These are phyloP conservation scores for Holtermannia corniformis DNA, from an alignment of 768 basidiomycete species.

Conservation along the genomic window DNA sequence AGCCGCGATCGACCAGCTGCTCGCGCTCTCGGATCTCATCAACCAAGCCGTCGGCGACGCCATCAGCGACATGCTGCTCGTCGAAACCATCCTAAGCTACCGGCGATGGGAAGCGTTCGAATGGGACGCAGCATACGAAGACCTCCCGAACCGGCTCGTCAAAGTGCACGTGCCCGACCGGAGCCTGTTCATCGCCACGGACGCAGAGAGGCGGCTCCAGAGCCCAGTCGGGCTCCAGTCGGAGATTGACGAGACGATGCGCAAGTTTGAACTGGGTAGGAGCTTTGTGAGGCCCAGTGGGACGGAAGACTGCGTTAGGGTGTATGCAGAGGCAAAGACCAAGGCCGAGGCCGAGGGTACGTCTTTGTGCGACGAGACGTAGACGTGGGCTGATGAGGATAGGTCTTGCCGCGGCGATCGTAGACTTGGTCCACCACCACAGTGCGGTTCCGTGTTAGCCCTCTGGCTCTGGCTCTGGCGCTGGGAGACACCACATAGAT, in stretches of 20 bases:
- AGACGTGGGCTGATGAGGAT: not conserved
- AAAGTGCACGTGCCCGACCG: slow-evolving; percentile 82
- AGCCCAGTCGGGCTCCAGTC: slow-evolving; percentile 69
- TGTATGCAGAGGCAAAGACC: slow-evolving; percentile 83
- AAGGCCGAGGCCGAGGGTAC: slow-evolving; percentile 72
- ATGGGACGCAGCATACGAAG: slow-evolving; percentile 89
- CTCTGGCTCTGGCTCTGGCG: too few relatives aligned
- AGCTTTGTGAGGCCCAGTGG: slow-evolving; percentile 94
- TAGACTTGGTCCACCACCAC: not conserved
- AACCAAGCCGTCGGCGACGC: slow-evolving; percentile 99
- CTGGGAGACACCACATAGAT: too few relatives aligned
- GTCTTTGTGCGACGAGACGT: slow-evolving; percentile 31
- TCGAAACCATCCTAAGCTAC: slow-evolving; percentile 83
- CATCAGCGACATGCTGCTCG: slow-evolving; percentile 87
- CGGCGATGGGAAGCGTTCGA: slow-evolving; percentile 68
- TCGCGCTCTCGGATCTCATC: slow-evolving; percentile 70
- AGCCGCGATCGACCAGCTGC: slow-evolving; percentile 65
- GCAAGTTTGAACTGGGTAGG: slow-evolving; percentile 70
- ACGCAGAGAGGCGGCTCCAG: slow-evolving; percentile 82
- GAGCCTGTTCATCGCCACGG: slow-evolving; percentile 74
- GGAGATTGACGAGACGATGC: slow-evolving; percentile 70
- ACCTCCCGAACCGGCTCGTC: slow-evolving; percentile 87
- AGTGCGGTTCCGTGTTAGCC: too few relatives aligned
- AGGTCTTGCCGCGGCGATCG: not conserved
- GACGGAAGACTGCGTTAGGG: slow-evolving; percentile 94